Percentiles rank a stretch among this genome's conserved stretches.
Conservation (phyloP, 768 basidiomycete genomes). For the Termitomyces sp. region DNA sequence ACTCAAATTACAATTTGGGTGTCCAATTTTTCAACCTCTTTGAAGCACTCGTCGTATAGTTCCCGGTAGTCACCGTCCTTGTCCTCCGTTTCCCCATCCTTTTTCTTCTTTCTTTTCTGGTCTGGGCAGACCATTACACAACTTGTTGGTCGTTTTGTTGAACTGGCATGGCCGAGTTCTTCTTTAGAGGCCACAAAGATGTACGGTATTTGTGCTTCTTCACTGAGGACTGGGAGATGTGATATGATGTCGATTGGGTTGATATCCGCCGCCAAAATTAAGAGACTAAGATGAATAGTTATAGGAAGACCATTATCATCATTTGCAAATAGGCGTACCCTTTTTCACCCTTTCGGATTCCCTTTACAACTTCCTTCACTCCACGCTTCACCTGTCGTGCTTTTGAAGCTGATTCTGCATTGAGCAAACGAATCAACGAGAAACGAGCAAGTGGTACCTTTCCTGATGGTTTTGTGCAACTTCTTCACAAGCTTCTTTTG, state of each 20-base stretch:
- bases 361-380: conserved; percentile 98
- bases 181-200: conserved; percentile 91
- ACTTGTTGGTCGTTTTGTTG: conserved; percentile 97
- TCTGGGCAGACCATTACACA: conserved; percentile 94
- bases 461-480: conserved; percentile 92
- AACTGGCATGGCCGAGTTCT: conserved; percentile 91
- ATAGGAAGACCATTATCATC: neutral
- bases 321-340: conserved; percentile 52
- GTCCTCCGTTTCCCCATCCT: conserved; percentile 54
- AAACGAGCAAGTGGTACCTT: conserved; percentile 45
- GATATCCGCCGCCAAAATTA: conserved; percentile 94
- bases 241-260: conserved; percentile 98
- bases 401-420: conserved; percentile 68
- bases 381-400: conserved; percentile 94
- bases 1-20: conserved; percentile 60
- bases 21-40: conserved; percentile 83
- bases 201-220: conserved; percentile 91
- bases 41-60: conserved; percentile 79
- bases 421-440: neutral
- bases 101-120: conserved; percentile 69
- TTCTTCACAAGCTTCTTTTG: conserved; percentile 93
- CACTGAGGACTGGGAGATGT: conserved; percentile 90
- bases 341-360: conserved; percentile 95
- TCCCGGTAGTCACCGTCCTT: conserved; percentile 85
- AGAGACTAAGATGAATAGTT: conserved; percentile 46